Evolutionary conservation across 2,329 filamentous ascomycete genomes (phyloP).

Genomic region (Calonectria pteridis): DNA sequence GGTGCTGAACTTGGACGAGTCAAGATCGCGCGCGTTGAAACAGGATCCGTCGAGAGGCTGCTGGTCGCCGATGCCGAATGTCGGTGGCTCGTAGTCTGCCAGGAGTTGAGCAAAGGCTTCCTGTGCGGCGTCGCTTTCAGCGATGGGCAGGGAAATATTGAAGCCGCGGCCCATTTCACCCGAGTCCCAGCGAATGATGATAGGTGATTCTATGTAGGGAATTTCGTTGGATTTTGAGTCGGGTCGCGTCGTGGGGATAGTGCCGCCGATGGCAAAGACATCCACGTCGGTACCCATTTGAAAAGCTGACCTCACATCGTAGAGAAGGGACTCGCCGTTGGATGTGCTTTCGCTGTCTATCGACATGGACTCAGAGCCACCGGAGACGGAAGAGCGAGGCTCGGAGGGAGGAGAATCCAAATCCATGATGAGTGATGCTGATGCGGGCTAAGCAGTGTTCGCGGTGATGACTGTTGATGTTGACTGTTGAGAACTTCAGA

Average conservation of each 20-base stretch:
- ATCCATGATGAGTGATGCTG: background rate
- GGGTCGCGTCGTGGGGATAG: background rate
- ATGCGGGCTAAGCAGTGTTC: background rate
- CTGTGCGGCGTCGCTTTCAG: background rate
- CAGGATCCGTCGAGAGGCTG: background rate
- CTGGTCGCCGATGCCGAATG: background rate
- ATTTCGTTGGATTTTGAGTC: background rate
- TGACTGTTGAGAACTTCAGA: background rate
- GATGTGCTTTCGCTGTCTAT: fast-evolving
- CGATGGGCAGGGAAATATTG: background rate
- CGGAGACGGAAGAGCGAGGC: background rate
- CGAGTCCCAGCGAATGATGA: background rate
- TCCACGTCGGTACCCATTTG: background rate
- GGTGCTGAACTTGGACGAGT: background rate
- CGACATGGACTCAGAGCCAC: background rate
- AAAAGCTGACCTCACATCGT: background rate
- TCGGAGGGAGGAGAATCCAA: background rate
- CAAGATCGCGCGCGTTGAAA: background rate
- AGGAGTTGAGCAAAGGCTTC: background rate
- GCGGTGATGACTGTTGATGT: too few relatives aligned
- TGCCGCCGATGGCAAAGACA: background rate
- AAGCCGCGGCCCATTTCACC: background rate
- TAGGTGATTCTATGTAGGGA: background rate
- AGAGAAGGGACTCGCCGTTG: background rate
- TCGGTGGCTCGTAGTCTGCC: background rate